phyloP scores from a whole-genome alignment of 129 eudicot species.

The Erigeron canadensis region DNA sequence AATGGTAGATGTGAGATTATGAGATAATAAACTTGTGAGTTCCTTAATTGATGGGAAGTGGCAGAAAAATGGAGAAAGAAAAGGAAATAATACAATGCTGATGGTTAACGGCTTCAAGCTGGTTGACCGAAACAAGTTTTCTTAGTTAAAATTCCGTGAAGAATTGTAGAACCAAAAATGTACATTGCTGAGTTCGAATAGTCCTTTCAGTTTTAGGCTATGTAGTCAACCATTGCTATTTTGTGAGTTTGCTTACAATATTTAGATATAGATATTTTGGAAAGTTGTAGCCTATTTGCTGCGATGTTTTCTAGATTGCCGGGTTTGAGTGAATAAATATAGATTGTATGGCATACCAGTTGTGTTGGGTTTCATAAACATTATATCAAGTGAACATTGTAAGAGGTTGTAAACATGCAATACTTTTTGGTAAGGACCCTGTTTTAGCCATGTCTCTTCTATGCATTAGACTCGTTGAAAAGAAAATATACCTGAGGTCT shows the following conservation, averaged over 20 bases:
- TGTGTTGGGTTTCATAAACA: background rate
- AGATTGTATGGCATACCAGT: background rate
- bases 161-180: background rate
- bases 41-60: background rate
- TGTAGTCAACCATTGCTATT: background rate
- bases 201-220: background rate
- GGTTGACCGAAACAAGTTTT: slow-evolving; percentile 1
- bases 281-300: slow-evolving; percentile 10
- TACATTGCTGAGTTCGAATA: background rate
- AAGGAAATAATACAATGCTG: background rate
- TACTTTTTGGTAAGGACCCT: too few species aligned
- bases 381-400: background rate
- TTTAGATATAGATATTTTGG: background rate
- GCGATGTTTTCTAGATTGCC: background rate
- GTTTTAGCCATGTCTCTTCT: too few species aligned
- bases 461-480: too few species aligned
- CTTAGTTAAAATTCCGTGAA: background rate
- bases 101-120: slow-evolving; percentile 1
- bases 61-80: background rate
- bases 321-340: slow-evolving; percentile 5
- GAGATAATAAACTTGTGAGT: slow-evolving; percentile 3
- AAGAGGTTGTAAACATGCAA: too few species aligned
- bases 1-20: background rate
- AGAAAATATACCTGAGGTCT: too few species aligned
- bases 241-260: background rate